phyloP scores from a whole-genome alignment of 1,139 yeast species.

The Nakaseomyces sp. region DNA sequence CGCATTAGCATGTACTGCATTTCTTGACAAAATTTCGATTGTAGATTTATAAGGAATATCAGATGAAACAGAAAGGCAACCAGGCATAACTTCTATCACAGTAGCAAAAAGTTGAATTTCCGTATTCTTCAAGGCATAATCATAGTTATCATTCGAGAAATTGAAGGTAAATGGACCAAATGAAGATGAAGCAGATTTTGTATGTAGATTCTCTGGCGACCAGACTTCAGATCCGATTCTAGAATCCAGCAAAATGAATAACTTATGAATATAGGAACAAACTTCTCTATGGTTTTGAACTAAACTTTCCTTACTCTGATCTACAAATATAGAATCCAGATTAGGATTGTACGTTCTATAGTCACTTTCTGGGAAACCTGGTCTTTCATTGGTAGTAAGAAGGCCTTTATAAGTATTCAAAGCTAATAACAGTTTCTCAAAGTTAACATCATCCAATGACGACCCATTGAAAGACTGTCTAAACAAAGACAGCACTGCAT shows the following conservation, averaged over 20 bases:
- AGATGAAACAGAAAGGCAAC: conserved; percentile 48
- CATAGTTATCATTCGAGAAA: conserved; percentile 33
- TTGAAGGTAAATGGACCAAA: conserved; percentile 41
- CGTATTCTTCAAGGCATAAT: conserved; percentile 19
- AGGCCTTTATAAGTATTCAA: conserved; percentile 64
- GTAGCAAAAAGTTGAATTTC: conserved; percentile 57
- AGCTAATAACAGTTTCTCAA: conserved; percentile 65
- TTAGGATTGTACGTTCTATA: conserved; percentile 33
- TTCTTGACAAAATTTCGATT: conserved; percentile 67
- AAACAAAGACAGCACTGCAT: conserved; percentile 54
- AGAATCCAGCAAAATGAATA: conserved; percentile 53
- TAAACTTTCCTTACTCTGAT: conserved; percentile 31
- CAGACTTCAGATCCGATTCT: conserved; percentile 44
- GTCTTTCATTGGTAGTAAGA: conserved; percentile 57
- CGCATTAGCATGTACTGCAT: conserved; percentile 59
- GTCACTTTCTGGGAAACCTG: conserved; percentile 68
- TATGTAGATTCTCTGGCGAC: conserved; percentile 29
- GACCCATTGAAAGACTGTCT: conserved; percentile 48
- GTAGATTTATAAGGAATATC: conserved; percentile 50
- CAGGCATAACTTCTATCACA: conserved; percentile 60
- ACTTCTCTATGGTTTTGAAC: conserved; percentile 66
- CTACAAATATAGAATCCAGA: conserved; percentile 27
- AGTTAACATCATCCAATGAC: conserved; percentile 50
- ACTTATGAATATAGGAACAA: conserved; percentile 49
- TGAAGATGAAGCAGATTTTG: conserved; percentile 30